Evolutionary conservation across 768 basidiomycete genomes (phyloP).

Genomic region (Dacryopinax spathularia): DNA sequence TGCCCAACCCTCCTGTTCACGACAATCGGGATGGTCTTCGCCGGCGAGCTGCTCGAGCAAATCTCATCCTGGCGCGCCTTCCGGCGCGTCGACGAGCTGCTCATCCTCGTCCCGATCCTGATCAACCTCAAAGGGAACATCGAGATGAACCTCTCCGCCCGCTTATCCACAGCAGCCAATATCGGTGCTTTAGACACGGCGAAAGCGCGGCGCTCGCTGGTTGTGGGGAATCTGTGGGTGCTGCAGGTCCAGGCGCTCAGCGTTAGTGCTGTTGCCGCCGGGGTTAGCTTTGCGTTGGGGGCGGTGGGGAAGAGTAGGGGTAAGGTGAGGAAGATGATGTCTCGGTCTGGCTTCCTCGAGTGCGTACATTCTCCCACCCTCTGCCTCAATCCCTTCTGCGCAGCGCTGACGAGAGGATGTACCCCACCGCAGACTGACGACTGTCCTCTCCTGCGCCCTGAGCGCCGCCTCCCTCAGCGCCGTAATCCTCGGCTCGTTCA

Average conservation of each 20-base stretch:
- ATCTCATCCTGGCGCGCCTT: constrained; percentile 87
- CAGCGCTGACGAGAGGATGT: no score
- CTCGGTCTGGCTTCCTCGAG: constrained; percentile 7
- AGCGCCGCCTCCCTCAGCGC: constrained; percentile 64
- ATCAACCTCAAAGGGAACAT: constrained; percentile 96
- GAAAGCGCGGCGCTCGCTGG: constrained; percentile 41
- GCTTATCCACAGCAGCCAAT: constrained; percentile 86
- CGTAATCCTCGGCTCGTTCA: constrained; percentile 76
- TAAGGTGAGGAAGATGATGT: background rate
- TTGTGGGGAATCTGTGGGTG: constrained; percentile 69
- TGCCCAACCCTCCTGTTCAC: constrained; percentile 77
- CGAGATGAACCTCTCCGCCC: constrained; percentile 95
- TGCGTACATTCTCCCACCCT: constrained; percentile 5
- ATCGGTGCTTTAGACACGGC: constrained; percentile 80
- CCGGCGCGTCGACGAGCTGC: constrained; percentile 79
- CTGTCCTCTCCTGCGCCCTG: constrained; percentile 68
- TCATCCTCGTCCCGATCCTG: constrained; percentile 89
- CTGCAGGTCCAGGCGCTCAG: constrained; percentile 88
- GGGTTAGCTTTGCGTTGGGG: constrained; percentile 60
- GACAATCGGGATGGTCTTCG: constrained; percentile 71
- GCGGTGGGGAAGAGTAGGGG: constrained; percentile 15
- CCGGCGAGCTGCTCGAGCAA: constrained; percentile 76
- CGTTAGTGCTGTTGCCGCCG: constrained; percentile 76
- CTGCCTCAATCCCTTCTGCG: constrained; percentile 13
- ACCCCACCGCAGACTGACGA: constrained; percentile 55